phyloP scores from a whole-genome alignment of 352 stramenopile species.

The Globisporangium apiculatum region DNA sequence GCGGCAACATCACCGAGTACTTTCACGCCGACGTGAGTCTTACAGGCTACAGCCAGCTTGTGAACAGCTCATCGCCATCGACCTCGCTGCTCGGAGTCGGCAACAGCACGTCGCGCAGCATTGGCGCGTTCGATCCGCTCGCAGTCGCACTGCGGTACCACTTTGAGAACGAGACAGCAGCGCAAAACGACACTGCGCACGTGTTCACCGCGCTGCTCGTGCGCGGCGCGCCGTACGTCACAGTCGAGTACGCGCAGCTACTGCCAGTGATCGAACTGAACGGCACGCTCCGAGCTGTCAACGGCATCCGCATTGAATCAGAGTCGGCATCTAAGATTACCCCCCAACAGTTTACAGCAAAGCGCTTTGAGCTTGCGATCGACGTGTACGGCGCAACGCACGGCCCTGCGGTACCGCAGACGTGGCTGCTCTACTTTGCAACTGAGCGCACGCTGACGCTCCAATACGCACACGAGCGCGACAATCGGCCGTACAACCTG shows the following conservation, averaged over 20 bases:
- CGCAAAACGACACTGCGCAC: constrained; percentile 18
- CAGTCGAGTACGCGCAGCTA: constrained; percentile 65
- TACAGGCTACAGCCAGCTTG: constrained; percentile 46
- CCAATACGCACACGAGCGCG: constrained; percentile 57
- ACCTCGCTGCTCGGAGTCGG: constrained; percentile 39
- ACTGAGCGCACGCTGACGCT: constrained; percentile 52
- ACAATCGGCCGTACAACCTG: constrained; percentile 60
- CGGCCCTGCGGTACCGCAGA: constrained; percentile 23
- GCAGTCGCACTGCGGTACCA: constrained; percentile 61
- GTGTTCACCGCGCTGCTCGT: constrained; percentile 28
- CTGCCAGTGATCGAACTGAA: constrained; percentile 72
- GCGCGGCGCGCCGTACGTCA: constrained; percentile 72
- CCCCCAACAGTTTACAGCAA: constrained; percentile 41
- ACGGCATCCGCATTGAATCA: constrained; percentile 26
- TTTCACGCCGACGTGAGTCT: constrained; percentile 77
- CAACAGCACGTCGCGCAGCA: constrained; percentile 53
- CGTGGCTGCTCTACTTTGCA: constrained; percentile 74
- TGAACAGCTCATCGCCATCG: constrained; percentile 3
- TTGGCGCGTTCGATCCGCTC: constrained; percentile 63
- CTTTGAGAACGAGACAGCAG: constrained; percentile 23
- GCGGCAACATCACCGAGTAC: constrained; percentile 60
- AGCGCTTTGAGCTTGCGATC: constrained; percentile 65
- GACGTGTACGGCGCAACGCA: constrained; percentile 50
- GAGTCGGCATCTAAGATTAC: background rate
- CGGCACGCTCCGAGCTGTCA: constrained; percentile 46